Evolutionary conservation across 176 grass and related monocot genomes (phyloP), one percentile per base, ranked within the genome.

Genomic region (Lolium multiflorum): DNA sequence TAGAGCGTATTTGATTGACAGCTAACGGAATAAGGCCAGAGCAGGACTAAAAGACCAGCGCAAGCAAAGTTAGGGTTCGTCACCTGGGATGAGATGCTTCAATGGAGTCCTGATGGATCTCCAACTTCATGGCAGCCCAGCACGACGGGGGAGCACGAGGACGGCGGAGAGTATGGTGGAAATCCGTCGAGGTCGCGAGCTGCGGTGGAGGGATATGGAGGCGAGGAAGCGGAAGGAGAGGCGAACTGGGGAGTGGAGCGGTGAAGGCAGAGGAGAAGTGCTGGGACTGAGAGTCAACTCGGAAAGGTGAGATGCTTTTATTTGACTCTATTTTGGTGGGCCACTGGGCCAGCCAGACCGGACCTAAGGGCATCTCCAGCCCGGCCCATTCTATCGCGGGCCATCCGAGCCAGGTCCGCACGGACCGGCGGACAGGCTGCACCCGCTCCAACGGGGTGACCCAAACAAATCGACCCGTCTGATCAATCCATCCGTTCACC

Each of bases 11-110:
- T 2, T 49, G 47, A 54, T 76, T 76, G 54, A 4, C 71, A 28
- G 3, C 47, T 18, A 74, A 54, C 24, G 50, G 24, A 18, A 35
- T 35, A 35, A 68, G 31, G 31, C 15, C 28, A 17, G 64, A 7
- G 14, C 63, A 67, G 28, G 25, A 35, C 63, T 37, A 44, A 44
- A 67, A 3, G 64, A 68, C 35, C 28, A 68, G 25, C 48, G 48
- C 8, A 8, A 35, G 14, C 24, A 50, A 50, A 18, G 73, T 76
- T 76, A 76, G 73, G 73, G 73, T 76, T 76, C 73, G 48, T 76
- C 73, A 11, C 73, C 73, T 24, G 24, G 28, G 25, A 21, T 15
- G 48, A 52, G 25, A 21, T 15, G 9, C 4, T 49, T 9, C 47
- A 54, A 31, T 51, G 21, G 73, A 75, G 72, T 4, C 46, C 21